Evolutionary conservation across 495 filamentous ascomycete species (phyloP), one percentile per base, ranked within the genome.

Genomic region (Choiromyces venosus): DNA sequence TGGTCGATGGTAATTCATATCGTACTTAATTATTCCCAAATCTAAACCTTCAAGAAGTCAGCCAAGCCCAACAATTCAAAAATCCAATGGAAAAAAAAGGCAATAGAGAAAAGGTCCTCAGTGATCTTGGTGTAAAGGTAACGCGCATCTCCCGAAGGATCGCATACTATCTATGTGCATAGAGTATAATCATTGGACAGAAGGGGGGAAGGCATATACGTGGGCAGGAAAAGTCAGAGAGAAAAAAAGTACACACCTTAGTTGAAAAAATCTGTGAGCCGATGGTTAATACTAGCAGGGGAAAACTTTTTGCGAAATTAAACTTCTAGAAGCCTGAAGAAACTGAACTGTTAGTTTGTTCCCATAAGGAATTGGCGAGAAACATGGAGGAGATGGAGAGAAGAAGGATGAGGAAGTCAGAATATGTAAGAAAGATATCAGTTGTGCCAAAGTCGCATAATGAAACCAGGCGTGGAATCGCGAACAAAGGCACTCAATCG

Each of bases 361-460:
- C 18, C 25, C 12, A 61, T 33, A 1, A 61, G 5, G 12, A 16
- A 61, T 33, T 61, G 25, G 10, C 52, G 3, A 33, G 52, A 4
- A 33, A 61, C 52, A 12, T 12, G 18, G 52, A n/a, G 25, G 52
- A 29, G 14, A 29, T 61, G 52, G 25, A 33, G 52, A 16, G 52
- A 33, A 56, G 69, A 73, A 64, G 68, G 39, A 61, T 71, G 64
- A 69, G 73, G 78, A 74, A 67, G 81, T 96, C 93, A 96, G 93
- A 91, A 95, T 94, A 94, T 95, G 92, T 96, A 95, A 96, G 92
- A 93, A 93, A 87, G 85, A 91, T 95, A 90, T 97, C 93, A 95
- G 86, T 78, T 68, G 65, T 87, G 81, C 77, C 82, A 85, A 83
- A 76, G 81, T 87, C 89, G 89, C 91, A 90, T 89, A 84, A 88